Evolutionary conservation across 257 asterid species (phyloP), one percentile per base, ranked within the genome.

Genomic region (Eucommia ulmoides): DNA sequence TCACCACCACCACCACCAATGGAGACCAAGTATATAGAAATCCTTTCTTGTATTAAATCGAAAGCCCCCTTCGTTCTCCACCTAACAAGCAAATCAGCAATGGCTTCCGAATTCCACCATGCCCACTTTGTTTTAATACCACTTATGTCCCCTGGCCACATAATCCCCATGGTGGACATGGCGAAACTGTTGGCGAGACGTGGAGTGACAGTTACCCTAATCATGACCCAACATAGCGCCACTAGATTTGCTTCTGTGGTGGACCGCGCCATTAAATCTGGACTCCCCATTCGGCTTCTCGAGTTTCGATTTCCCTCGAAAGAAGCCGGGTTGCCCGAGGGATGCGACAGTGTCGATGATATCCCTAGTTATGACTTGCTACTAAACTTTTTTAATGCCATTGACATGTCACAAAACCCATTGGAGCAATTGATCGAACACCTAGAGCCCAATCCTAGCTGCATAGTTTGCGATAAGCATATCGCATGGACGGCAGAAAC

Each of bases 131-230:
- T 61, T 10, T 51, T 82, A 26, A 47, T 82, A n/a, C 93, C 93
- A n/a, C 65, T 72, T 61, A 12, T 76, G 74, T 78, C 83, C n/a
- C 86, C 72, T 41, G 89, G 93, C 63, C 89, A 79, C 51, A 26
- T 67, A 50, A 62, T 79, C 19, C 86, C 88, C 17, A 71, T 71
- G 76, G 48, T 73, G 7, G 94, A 80, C 60, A 73, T 83, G 2
- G 80, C 82, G 41, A 55, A 67, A 52, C 25, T 74, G 26, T 68
- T 82, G 1, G 83, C 85, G 0, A 58, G 41, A 7, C 73, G 65
- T 0, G 81, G 78, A 2, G 70, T 47, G 1, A 45, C 24, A 1
- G 50, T 76, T 54, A 72, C 83, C 25, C 25, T 82, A 1, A 24
- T 78, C 7, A 23, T 61, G 22, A 74, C 85, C 17, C 77, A 76